Conservation (phyloP, 768 basidiomycete genomes). For the Tricholoma sp. region DNA sequence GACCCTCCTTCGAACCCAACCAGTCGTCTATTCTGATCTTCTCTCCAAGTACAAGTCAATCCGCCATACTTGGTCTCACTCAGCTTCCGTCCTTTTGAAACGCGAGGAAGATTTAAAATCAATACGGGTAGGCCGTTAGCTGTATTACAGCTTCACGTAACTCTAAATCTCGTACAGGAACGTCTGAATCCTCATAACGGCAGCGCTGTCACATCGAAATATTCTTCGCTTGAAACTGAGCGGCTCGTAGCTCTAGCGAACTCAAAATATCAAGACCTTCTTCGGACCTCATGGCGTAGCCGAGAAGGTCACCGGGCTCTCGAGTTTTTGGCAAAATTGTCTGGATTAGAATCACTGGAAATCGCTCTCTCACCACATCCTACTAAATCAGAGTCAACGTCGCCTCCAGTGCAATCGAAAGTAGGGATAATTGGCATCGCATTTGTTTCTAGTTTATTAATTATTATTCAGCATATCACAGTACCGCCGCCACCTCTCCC, state of each 20-base stretch:
- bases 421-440: not conserved
- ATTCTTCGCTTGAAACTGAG: constrained; percentile 20
- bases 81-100: constrained; percentile 28
- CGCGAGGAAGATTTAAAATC: constrained; percentile 26
- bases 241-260: constrained; percentile 26
- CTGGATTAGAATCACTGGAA: constrained; percentile 17
- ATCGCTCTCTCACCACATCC: not conserved
- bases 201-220: constrained; percentile 14
- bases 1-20: constrained; percentile 26
- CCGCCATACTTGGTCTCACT: constrained; percentile 31
- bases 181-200: constrained; percentile 1
- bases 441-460: not conserved
- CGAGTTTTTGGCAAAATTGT: constrained; percentile 21
- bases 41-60: constrained; percentile 25
- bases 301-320: constrained; percentile 20
- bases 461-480: not conserved
- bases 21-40: constrained; percentile 27
- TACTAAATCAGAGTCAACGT: not conserved
- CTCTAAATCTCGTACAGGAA: not conserved
- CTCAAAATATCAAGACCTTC: constrained; percentile 24
- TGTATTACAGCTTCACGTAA: not conserved
- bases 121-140: constrained; percentile 19
- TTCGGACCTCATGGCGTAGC: constrained; percentile 20
- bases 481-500: constrained; percentile 25
- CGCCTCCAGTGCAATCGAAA: not conserved